Evolutionary conservation across 192 early-diverging fungal genomes (phyloP).

Genomic region (Diversispora epigaea): DNA sequence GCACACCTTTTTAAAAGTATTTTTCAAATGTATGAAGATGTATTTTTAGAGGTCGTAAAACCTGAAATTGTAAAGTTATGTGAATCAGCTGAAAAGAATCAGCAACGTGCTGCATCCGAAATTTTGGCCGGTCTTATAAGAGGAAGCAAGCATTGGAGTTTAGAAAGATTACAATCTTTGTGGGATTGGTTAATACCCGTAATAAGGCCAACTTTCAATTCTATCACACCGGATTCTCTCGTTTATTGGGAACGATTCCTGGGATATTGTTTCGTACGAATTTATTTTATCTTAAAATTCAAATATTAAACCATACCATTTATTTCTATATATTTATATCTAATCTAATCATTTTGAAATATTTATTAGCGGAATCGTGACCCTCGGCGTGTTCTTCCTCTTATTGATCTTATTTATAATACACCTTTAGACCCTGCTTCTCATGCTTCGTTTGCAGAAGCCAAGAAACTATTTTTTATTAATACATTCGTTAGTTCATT

Average conservation of each 20-base stretch:
- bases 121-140: slow-evolving; percentile 77
- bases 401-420: slow-evolving; percentile 67
- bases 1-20: slow-evolving; percentile 67
- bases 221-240: slow-evolving; percentile 71
- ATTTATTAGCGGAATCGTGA: slow-evolving; percentile 58
- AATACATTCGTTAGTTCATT: slow-evolving; percentile 60
- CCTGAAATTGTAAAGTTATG: slow-evolving; percentile 55
- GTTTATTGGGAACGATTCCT: slow-evolving; percentile 75
- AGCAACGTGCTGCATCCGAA: slow-evolving; percentile 82
- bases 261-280: slow-evolving; percentile 46
- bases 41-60: slow-evolving; percentile 56
- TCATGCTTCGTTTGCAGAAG: slow-evolving; percentile 82
- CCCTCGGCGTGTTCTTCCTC: slow-evolving; percentile 72
- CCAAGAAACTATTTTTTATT: slow-evolving; percentile 74
- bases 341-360: neutral
- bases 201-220: slow-evolving; percentile 58
- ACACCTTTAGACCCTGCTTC: slow-evolving; percentile 68
- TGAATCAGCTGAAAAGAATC: slow-evolving; percentile 64
- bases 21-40: slow-evolving; percentile 69
- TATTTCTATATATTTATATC: neutral
- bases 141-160: slow-evolving; percentile 86
- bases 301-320: neutral
- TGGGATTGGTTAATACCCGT: slow-evolving; percentile 74
- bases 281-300: neutral
- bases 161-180: slow-evolving; percentile 45